These are phyloP conservation scores for Vitis vinifera DNA, from an alignment of 164 flowering plant genomes.

Conservation along the genomic window ASM3070453v1 NC_081817.1:6033501-6034000, in stretches of 20 bases:
- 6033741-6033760: not conserved
- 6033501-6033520: too few relatives aligned
- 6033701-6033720: not conserved
- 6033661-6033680: too few relatives aligned
- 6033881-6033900: not conserved
- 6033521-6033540: too few relatives aligned
- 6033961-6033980: constrained; percentile 1
- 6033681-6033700: too few relatives aligned
- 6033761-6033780: not conserved
- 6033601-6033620: too few relatives aligned
- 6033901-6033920: not conserved
- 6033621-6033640: too few relatives aligned
- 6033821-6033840: not conserved
- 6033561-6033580: too few relatives aligned
- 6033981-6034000: constrained; percentile 12
- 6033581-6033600: too few relatives aligned
- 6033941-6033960: not conserved
- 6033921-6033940: not conserved
- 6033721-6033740: not conserved
- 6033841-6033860: not conserved
- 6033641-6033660: too few relatives aligned
- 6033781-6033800: not conserved
- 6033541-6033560: too few relatives aligned
- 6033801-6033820: not conserved
- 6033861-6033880: not conserved